Evolutionary conservation across 2,329 filamentous ascomycete genomes (phyloP).

Genomic region (Colletotrichum paranaense): DNA sequence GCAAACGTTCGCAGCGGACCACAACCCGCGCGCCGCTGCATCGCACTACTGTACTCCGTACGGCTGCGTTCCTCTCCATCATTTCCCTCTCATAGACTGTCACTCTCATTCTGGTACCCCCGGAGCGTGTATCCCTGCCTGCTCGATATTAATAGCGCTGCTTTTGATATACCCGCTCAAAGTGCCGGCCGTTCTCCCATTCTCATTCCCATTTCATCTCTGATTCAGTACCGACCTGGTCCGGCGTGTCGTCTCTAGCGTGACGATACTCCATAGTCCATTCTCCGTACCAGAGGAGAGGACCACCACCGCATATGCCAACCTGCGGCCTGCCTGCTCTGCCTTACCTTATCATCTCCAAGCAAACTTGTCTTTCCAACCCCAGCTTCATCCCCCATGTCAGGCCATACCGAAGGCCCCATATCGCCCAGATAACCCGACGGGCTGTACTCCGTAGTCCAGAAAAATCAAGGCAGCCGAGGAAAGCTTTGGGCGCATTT

Average conservation of each 20-base stretch:
- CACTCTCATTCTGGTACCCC: constrained; percentile 17
- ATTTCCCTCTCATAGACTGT: constrained; percentile 11
- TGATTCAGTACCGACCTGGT: background rate
- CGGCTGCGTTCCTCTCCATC: constrained; percentile 4
- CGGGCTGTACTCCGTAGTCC: constrained; percentile 8
- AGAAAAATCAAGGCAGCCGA: constrained; percentile 12
- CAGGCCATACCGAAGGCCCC: background rate
- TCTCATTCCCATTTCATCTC: constrained; percentile 3
- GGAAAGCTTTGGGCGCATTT: constrained; percentile 2
- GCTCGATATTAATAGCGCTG: constrained; percentile 26
- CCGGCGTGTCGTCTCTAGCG: constrained; percentile 18
- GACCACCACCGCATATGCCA: background rate
- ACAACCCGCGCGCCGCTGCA: constrained; percentile 24
- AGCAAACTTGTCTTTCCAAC: constrained; percentile 9
- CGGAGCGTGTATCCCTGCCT: constrained; percentile 17
- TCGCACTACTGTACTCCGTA: constrained; percentile 14
- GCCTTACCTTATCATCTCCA: constrained; percentile 14
- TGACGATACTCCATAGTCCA: background rate
- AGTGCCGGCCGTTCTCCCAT: constrained; percentile 25
- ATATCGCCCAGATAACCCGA: constrained; percentile 22
- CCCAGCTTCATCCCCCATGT: constrained; percentile 3
- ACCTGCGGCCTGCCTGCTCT: constrained; percentile 2
- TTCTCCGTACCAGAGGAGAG: background rate
- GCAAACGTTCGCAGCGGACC: constrained; percentile 26
- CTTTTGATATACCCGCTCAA: constrained; percentile 30